Conservation (phyloP, 768 basidiomycete species). For the Termitomyces bulborhizus region DNA sequence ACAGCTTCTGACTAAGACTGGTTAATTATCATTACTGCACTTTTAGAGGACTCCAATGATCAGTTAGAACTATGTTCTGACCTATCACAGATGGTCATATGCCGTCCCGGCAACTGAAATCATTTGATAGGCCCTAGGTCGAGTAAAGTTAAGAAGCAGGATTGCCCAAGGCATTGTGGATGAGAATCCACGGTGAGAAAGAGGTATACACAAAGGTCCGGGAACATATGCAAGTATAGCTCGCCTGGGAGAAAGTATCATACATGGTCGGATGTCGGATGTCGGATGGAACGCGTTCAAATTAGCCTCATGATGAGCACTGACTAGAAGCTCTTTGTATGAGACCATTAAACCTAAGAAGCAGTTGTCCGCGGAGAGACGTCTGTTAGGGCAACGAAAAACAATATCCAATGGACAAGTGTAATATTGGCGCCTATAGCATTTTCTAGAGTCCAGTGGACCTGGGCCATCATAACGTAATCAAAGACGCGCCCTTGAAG, state of each 20-base stretch:
- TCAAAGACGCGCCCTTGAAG: too few relatives aligned
- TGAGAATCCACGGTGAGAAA: too few relatives aligned
- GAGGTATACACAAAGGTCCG: too few relatives aligned
- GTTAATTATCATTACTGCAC: not conserved
- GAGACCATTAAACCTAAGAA: not conserved
- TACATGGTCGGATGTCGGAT: not conserved
- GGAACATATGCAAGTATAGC: not conserved
- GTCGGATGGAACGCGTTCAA: not conserved
- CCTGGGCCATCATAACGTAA: too few relatives aligned
- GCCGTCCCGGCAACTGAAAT: not conserved
- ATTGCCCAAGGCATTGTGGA: too few relatives aligned
- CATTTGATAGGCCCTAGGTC: too few relatives aligned
- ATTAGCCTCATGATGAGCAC: not conserved
- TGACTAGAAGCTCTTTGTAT: not conserved
- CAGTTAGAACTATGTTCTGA: too few relatives aligned
- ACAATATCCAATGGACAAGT: not conserved
- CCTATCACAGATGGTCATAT: too few relatives aligned
- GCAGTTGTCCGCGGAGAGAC: not conserved
- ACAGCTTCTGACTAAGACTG: not conserved
- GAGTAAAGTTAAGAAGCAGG: too few relatives aligned
- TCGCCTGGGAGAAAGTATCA: not conserved
- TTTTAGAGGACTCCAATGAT: too few relatives aligned
- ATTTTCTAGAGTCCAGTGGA: too few relatives aligned
- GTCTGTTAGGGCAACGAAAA: too few relatives aligned
- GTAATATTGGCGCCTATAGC: not conserved